These are phyloP conservation scores for Pistacia integerrima DNA, from an alignment of 345 rosid genomes.

Conservation along the genomic window DNA sequence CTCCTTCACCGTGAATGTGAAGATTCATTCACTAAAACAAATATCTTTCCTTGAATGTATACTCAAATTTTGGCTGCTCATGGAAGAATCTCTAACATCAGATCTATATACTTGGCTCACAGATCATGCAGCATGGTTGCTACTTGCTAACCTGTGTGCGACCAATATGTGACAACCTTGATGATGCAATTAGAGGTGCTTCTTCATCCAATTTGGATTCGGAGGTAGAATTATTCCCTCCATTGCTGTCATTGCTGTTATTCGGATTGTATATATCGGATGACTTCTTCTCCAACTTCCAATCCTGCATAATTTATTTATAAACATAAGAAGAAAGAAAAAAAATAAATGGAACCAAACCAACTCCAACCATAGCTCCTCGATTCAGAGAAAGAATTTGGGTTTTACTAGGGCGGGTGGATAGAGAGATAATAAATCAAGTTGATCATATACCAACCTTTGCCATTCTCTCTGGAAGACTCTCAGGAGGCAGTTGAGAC, in stretches of 20 bases:
- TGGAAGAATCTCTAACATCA: background rate
- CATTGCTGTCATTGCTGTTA: slow-evolving; percentile 39
- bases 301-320: slow-evolving; percentile 51
- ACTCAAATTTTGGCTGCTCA: background rate
- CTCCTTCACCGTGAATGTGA: slow-evolving; percentile 12
- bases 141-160: slow-evolving; percentile 69
- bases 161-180: slow-evolving; percentile 78
- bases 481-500: slow-evolving; percentile 61
- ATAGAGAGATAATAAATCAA: background rate
- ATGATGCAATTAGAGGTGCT: slow-evolving; percentile 71
- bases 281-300: slow-evolving; percentile 94
- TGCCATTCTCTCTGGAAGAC: slow-evolving; percentile 69
- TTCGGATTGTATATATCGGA: slow-evolving; percentile 68
- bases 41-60: background rate
- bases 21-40: slow-evolving; percentile 6
- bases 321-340: background rate
- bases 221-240: slow-evolving; percentile 34
- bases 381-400: background rate
- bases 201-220: slow-evolving; percentile 70
- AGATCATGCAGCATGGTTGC: slow-evolving; percentile 48
- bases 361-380: background rate
- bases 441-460: slow-evolving; percentile 53
- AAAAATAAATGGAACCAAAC: background rate
- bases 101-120: slow-evolving; percentile 1
- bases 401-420: background rate